Conservation (phyloP, 2,329 filamentous ascomycete species). For the Cladosporium austrohemisphaericum region DNA sequence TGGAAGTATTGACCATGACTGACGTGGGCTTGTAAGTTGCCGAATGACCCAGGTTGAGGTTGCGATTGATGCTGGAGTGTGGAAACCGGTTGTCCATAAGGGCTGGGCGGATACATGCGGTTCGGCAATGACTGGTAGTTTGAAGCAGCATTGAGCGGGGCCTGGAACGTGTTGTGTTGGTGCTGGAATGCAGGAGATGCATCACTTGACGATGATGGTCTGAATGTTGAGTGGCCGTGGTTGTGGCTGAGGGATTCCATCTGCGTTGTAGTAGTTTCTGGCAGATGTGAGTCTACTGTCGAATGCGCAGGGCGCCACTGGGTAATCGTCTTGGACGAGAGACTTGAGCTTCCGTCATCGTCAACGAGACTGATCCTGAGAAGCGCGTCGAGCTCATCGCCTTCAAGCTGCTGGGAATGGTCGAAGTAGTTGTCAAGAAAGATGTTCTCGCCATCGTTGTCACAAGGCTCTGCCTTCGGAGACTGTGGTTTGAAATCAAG, state of each 20-base stretch:
- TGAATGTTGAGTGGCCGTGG: background rate
- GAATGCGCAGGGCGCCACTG: too few species aligned
- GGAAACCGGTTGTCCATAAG: background rate
- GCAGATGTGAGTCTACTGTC: too few species aligned
- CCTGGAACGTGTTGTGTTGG: too few species aligned
- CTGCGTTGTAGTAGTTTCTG: too few species aligned
- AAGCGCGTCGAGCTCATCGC: slow-evolving; percentile 2
- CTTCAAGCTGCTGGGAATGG: slow-evolving; percentile 1
- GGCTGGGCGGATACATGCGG: background rate
- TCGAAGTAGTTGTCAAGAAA: slow-evolving; percentile 10
- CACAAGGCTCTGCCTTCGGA: background rate
- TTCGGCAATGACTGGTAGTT: background rate
- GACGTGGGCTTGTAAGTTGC: background rate
- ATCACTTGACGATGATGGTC: background rate
- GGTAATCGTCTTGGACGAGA: background rate
- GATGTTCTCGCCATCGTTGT: slow-evolving; percentile 3
- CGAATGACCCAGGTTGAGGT: background rate
- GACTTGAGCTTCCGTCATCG: background rate
- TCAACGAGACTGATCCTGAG: slow-evolving; percentile 10
- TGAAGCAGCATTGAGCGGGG: background rate
- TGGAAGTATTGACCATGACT: background rate
- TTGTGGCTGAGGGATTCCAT: background rate
- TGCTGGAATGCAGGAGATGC: too few species aligned
- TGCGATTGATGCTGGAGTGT: background rate
- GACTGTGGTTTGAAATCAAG: background rate